phyloP scores from a whole-genome alignment of 2,329 filamentous ascomycete genomes.

The Plenodomus biglobosus region DNA sequence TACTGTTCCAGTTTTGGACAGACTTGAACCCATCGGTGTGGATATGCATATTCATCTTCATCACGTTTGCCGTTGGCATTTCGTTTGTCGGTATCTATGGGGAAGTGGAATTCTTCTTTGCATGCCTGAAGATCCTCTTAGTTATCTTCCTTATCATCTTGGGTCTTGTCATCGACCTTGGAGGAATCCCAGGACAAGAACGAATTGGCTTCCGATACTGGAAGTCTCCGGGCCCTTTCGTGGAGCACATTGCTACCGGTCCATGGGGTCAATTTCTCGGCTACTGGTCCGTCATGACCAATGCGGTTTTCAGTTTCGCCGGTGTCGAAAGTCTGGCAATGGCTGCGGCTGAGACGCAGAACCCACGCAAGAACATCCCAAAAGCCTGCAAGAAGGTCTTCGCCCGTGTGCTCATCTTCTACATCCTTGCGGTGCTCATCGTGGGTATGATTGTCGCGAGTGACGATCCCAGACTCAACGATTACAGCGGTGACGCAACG shows the following conservation, averaged over 20 bases:
- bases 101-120: slow-evolving; percentile 54
- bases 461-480: slow-evolving; percentile 53
- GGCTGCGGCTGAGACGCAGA: slow-evolving; percentile 34
- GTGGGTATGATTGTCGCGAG: slow-evolving; percentile 60
- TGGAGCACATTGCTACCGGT: slow-evolving; percentile 52
- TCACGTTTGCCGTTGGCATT: slow-evolving; percentile 39
- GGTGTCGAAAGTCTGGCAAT: slow-evolving; percentile 34
- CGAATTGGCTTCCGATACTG: slow-evolving; percentile 65
- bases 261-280: slow-evolving; percentile 63
- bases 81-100: slow-evolving; percentile 35
- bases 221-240: slow-evolving; percentile 61
- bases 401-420: slow-evolving; percentile 57
- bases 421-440: slow-evolving; percentile 52
- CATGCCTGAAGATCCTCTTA: slow-evolving; percentile 49
- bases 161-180: slow-evolving; percentile 33
- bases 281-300: slow-evolving; percentile 56
- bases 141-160: slow-evolving; percentile 33
- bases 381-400: slow-evolving; percentile 57
- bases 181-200: slow-evolving; percentile 30
- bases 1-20: slow-evolving; percentile 32
- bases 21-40: slow-evolving; percentile 38
- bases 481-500: slow-evolving; percentile 41
- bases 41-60: slow-evolving; percentile 37
- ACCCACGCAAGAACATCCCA: slow-evolving; percentile 48
- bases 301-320: slow-evolving; percentile 47